Evolutionary conservation across 1,139 yeast species (phyloP), one percentile per base, ranked within the genome.

Genomic region (Suhomyces bokatorum): DNA sequence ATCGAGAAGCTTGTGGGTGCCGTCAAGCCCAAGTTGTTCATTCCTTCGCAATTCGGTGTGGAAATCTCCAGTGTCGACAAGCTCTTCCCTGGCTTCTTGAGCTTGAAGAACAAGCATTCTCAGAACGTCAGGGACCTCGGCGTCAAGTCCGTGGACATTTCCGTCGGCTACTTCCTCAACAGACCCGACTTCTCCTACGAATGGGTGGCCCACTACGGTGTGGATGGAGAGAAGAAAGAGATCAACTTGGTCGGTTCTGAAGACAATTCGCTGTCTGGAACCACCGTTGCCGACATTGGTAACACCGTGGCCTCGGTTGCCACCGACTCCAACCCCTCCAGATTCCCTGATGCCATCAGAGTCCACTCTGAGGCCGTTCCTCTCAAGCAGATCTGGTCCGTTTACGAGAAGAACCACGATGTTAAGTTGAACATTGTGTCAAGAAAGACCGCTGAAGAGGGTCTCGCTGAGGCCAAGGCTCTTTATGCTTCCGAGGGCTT

Each of bases 31-130:
- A 75, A 78, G 58, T 55, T 81, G 30, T 81, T 73, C 61, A 72
- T 83, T 46, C 85, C 87, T 32, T 77, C 87, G 4, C 87, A 82
- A 56, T 83, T 78, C 54, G 88, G 88, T 37, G 57, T 67, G 33
- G 80, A 80, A 40, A 49, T 70, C 31, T 56, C 50, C 7, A 54
- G 58, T 14, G 59, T 57, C 14, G 16, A 24, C 12, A 52, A 50
- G 26, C 59, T 27, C 14, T 20, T 67, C 26, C 72, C 73, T 4
- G 71, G 70, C 1, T 66, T 70, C 52, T 57, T 78, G 28, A 53
- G 44, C 1, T 15, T 50, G 24, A 83, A 83, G 62, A 40, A 57
- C 0, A 59, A 55, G 1, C 81, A 76, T 55, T 63, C 75, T 4
- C 57, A 58, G 3, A 59, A 57, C 30, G 14, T 38, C 35, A 36